A percentile compares a stretch with the other conserved stretches of the same genome.
Conservation (phyloP, 108 stramenopile species). For the Skeletonema marinoi region DNA sequence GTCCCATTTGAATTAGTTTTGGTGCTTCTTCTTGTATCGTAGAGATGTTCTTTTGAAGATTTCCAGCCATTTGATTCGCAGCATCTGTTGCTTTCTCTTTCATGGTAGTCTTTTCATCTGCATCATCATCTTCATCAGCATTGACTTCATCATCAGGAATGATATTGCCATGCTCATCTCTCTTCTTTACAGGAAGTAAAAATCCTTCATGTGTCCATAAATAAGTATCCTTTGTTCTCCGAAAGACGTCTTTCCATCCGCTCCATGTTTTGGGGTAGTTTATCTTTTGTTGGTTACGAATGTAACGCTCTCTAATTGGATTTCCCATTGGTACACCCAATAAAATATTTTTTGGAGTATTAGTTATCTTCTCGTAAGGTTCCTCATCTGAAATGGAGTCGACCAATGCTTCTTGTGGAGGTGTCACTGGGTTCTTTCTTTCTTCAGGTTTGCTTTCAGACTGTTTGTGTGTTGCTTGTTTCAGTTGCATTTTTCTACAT, state of each 20-base stretch:
- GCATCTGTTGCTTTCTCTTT: constrained; percentile 29
- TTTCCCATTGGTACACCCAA: constrained; percentile 27
- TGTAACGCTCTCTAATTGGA: constrained; percentile 21
- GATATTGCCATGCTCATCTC: constrained; percentile 42
- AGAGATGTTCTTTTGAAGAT: constrained; percentile 64
- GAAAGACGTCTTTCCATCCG: constrained; percentile 31
- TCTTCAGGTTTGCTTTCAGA: background rate
- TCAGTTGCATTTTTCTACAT: constrained; percentile 16
- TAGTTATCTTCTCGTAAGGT: background rate
- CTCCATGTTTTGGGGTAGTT: constrained; percentile 31
- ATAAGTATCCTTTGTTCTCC: constrained; percentile 27
- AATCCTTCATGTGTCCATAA: constrained; percentile 40
- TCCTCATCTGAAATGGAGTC: background rate
- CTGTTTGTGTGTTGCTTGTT: background rate
- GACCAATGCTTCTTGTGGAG: background rate
- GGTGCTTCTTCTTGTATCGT: constrained; percentile 47
- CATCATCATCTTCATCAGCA: constrained; percentile 15
- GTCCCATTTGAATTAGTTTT: constrained; percentile 51
- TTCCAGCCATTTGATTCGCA: constrained; percentile 38
- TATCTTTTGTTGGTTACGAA: constrained; percentile 13
- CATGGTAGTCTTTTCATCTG: background rate
- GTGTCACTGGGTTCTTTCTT: background rate
- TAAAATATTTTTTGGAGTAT: background rate
- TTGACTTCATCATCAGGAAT: constrained; percentile 19
- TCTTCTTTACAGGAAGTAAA: constrained; percentile 17